Evolutionary conservation across 306 rosid genomes (phyloP), one percentile per base, ranked within the genome.

Genomic region (Delonix regia): DNA sequence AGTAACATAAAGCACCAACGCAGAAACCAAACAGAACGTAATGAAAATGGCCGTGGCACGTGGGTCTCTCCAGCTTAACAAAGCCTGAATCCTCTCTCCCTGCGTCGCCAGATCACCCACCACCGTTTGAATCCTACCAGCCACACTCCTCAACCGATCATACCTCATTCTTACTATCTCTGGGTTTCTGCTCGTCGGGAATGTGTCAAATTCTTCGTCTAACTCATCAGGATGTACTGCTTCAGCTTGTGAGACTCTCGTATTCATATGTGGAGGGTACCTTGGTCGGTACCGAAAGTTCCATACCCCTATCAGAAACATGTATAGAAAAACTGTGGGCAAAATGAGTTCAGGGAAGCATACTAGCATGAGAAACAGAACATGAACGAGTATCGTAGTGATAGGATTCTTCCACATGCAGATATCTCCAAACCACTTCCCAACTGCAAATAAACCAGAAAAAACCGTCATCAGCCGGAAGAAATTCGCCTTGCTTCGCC

Each of bases 61-160:
- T 0, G 89, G 91, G 39, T 88, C 86, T 13, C 87, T 73, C 87
- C 91, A 88, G 57, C 89, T 85, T 38, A 83, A 28, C 60, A 85
- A 53, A 15, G 87, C 80, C 12, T 78, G 89, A 55, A 80, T 44
- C 61, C 91, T 71, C 81, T 88, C 91, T 57, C 89, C 91, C 24
- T 85, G 89, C 1, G 91, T 78, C 4, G 91, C 91, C 44, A 88
- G 49, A 74, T 88, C 91, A 41, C 91, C 91, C 18, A 85, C 86
- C 34, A 85, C 80, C 0, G 89, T 83, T 41, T 88, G 89, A 47
- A 88, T 78, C 81, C 87, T 78, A 22, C 91, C 86, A 12, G 89
- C 91, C 24, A 88, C 75, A 21, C 87, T 83, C 61, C 91, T 81
- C 18, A 85, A 36, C 36, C 91, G 68, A 71, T 88, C 91, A 57